Percentiles rank a stretch among this genome's conserved stretches.
Conservation (phyloP, 805 yeast species). For the Ogataea siamensis region DNA sequence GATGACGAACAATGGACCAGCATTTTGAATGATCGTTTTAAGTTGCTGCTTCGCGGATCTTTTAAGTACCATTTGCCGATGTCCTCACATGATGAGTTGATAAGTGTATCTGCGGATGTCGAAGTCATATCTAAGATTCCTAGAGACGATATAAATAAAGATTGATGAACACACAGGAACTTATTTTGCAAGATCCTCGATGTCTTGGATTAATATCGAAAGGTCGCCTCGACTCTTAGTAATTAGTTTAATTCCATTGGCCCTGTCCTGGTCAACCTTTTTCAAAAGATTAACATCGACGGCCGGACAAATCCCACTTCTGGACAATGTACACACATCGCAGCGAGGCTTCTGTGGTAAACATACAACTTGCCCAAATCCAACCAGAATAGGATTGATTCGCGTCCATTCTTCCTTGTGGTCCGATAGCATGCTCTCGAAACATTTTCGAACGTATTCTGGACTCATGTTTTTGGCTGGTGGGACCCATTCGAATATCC, state of each 20-base stretch:
- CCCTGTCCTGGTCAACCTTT: conserved; percentile 26
- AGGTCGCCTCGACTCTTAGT: conserved; percentile 43
- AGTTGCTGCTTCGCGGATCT: conserved; percentile 33
- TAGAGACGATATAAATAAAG: background rate
- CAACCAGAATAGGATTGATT: conserved; percentile 82
- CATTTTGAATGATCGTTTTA: conserved; percentile 29
- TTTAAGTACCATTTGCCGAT: conserved; percentile 33
- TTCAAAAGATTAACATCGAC: conserved; percentile 47
- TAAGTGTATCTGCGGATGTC: conserved; percentile 31
- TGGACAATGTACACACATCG: conserved; percentile 61
- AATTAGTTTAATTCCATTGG: conserved; percentile 21
- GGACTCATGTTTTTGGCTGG: conserved; percentile 54
- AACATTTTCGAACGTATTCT: conserved; percentile 64
- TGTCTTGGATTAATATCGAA: conserved; percentile 35
- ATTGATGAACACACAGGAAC: background rate
- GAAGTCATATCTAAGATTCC: conserved; percentile 11
- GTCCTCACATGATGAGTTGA: conserved; percentile 24
- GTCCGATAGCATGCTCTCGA: conserved; percentile 72
- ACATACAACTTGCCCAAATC: conserved; percentile 91
- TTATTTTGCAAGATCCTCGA: conserved; percentile 29
- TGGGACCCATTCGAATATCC: conserved; percentile 78
- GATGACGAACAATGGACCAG: conserved; percentile 31
- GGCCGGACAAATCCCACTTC: conserved; percentile 54
- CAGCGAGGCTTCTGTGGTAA: conserved; percentile 68
- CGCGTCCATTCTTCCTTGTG: conserved; percentile 68